These are phyloP conservation scores for Pyrenophora graminea DNA, from an alignment of 2,329 filamentous ascomycete species.

Conservation along the genomic window DNA sequence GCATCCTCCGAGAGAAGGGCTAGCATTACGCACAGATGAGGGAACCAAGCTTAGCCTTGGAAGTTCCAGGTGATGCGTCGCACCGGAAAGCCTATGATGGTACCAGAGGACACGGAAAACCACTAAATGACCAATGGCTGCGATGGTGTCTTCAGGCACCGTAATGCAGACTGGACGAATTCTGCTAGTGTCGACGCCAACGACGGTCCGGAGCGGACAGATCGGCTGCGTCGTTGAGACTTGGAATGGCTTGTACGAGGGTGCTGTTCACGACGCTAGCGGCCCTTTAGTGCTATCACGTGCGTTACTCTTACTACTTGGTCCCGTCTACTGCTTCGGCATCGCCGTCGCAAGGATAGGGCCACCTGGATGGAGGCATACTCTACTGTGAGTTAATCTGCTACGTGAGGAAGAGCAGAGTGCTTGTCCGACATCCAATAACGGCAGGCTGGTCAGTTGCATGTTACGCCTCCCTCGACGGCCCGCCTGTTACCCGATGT, in stretches of 20 bases:
- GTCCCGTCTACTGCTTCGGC: background rate
- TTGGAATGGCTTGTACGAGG: constrained; percentile 3
- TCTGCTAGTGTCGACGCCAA: background rate
- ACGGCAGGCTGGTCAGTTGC: background rate
- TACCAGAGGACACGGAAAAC: constrained; percentile 3
- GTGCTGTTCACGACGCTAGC: constrained; percentile 6
- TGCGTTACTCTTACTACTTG: constrained; percentile 2
- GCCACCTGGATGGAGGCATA: background rate
- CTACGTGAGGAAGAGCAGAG: background rate
- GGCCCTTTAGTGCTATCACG: constrained; percentile 3
- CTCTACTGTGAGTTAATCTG: constrained; percentile 1
- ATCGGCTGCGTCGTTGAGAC: background rate
- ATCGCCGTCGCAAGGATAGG: background rate
- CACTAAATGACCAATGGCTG: background rate
- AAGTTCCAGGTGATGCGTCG: constrained; percentile 1
- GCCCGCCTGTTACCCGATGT: constrained; percentile 8
- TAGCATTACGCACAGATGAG: constrained; percentile 15
- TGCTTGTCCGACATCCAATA: constrained; percentile 14
- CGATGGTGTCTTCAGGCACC: background rate
- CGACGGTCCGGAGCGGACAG: constrained; percentile 2
- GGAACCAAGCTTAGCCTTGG: constrained; percentile 13
- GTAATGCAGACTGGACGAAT: constrained; percentile 1
- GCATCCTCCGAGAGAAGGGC: background rate
- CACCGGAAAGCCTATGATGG: constrained; percentile 9
- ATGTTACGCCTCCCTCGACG: constrained; percentile 10